Base-by-base conservation (phyloP, 2,329 filamentous ascomycete genomes). In the Ophiostoma ips region DNA sequence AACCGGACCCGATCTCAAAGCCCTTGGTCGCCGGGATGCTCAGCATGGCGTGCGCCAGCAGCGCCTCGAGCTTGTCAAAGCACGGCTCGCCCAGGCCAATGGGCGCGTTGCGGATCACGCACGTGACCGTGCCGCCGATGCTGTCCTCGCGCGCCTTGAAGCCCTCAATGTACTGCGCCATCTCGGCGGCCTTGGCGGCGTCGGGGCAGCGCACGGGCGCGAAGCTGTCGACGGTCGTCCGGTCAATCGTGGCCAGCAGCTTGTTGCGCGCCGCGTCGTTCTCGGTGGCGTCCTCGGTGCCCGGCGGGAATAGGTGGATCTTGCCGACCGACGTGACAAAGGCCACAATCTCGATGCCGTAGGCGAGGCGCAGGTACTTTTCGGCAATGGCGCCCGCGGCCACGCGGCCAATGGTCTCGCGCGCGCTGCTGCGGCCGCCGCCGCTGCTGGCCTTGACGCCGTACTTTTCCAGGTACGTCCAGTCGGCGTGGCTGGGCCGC, bases 391-490 rank as follows among this genome's bases (percentile, higher is more conserved):
- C 85, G 52, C 89, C 88, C 18, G 89, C 89, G 48, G 90, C 89
- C 19, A 96, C 90, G 58, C 90, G 79, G 55, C 84, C 87, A 62
- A 96, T 95, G 11, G 90, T 96, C 74, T 96, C 90, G 56, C 90
- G 75, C n/a, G 92, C 92, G 64, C 83, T 89, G 64, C 84, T 89
- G 55, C 92, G 77, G 49, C 92, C 90, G 58, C 92, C 90, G 52
- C 92, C 90, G 54, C 82, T 88, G 64, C 80, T 86, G 35, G 92
- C 88, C 72, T 94, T 94, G 58, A 94, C 81, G 51, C 90, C 90
- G 66, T 98, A 98, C 71, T 96, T 96, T 66, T 95, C 86, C 54
- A 95, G 75, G 69, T 96, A 96, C 53, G 92, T 96, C 79, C 84
- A 95, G 68, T 96, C 90, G 53, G 92, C 90, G 68, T 96, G 92